A percentile compares a stretch with the other conserved stretches of the same genome.
Evolutionary conservation across 306 rosid genomes (phyloP).

Genomic region (Parietaria judaica): DNA sequence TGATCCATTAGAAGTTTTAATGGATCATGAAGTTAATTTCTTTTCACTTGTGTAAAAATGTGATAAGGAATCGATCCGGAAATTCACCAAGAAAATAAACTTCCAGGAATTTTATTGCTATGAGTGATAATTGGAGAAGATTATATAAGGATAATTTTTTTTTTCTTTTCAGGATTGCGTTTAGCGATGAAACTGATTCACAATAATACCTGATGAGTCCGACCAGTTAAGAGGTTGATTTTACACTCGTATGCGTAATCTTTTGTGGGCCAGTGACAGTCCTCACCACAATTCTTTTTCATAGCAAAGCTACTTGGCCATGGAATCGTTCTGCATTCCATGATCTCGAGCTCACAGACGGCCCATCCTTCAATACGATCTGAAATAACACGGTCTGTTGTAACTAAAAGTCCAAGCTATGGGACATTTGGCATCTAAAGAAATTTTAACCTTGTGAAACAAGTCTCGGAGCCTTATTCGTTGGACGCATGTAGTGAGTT

Average conservation of each 20-base stretch:
- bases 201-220: slow-evolving; percentile 75
- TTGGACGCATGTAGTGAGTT: slow-evolving; percentile 85
- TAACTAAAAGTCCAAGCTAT: too few relatives aligned
- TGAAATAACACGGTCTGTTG: slow-evolving; percentile 15
- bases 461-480: slow-evolving; percentile 72
- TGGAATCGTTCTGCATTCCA: slow-evolving; percentile 72
- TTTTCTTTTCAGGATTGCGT: too few relatives aligned
- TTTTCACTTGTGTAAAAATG: not conserved
- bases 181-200: too few relatives aligned
- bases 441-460: slow-evolving; percentile 58
- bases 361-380: slow-evolving; percentile 66
- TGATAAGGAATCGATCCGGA: too few relatives aligned
- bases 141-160: too few relatives aligned
- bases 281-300: slow-evolving; percentile 52
- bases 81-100: too few relatives aligned
- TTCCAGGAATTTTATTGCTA: too few relatives aligned
- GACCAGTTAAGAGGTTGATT: slow-evolving; percentile 87
- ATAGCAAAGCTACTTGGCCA: slow-evolving; percentile 56
- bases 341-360: slow-evolving; percentile 75
- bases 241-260: slow-evolving; percentile 83
- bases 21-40: too few relatives aligned
- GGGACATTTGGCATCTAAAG: not conserved
- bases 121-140: too few relatives aligned
- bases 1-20: too few relatives aligned
- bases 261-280: slow-evolving; percentile 70